Conservation (phyloP, 495 filamentous ascomycete species). For the Darksidea phi region DNA sequence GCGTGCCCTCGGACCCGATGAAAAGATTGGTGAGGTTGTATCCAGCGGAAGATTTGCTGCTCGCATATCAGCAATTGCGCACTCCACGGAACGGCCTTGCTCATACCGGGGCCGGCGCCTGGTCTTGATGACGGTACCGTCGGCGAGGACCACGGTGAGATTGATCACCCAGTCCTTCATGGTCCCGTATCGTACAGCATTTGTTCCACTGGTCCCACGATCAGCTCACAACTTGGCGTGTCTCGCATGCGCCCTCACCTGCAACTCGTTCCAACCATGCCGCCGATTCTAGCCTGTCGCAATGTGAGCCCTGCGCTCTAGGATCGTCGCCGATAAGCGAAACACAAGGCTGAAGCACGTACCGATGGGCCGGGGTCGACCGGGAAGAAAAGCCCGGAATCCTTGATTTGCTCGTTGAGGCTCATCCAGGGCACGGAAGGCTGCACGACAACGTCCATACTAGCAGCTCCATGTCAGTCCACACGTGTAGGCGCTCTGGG, state of each 20-base stretch:
- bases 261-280: constrained; percentile 79
- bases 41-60: constrained; percentile 69
- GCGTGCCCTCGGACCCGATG: constrained; percentile 74
- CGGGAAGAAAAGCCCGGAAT: constrained; percentile 82
- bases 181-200: constrained; percentile 77
- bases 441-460: constrained; percentile 87
- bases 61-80: constrained; percentile 6
- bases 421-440: constrained; percentile 90
- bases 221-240: not conserved
- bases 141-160: constrained; percentile 74
- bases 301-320: constrained; percentile 23
- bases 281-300: constrained; percentile 46
- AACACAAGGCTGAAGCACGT: constrained; percentile 18
- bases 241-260: constrained; percentile 28
- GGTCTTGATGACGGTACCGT: constrained; percentile 78
- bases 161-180: constrained; percentile 89
- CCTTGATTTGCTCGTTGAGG: constrained; percentile 74
- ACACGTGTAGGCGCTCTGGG: not conserved
- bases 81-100: not conserved
- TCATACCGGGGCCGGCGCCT: constrained; percentile 58
- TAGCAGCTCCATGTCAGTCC: constrained; percentile 22
- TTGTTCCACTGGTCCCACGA: constrained; percentile 55
- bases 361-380: constrained; percentile 69
- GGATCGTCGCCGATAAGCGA: not conserved
- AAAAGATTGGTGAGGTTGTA: constrained; percentile 78